These are phyloP conservation scores for Lepiota venenata DNA, from an alignment of 768 basidiomycete genomes.

Conservation along the genomic window DNA sequence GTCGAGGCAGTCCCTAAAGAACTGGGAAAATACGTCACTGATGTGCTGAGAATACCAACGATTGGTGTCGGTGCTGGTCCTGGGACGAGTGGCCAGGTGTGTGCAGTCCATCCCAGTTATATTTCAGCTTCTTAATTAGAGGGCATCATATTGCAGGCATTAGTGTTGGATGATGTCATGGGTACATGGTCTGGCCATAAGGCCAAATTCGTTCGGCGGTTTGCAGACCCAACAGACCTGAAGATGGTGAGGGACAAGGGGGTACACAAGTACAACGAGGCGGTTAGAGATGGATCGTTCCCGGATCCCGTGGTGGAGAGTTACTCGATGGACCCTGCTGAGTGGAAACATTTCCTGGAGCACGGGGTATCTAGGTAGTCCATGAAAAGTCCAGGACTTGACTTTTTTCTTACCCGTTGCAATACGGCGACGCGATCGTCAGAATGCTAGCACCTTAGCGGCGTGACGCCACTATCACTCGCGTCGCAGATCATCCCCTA, in stretches of 20 bases:
- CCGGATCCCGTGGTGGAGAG: constrained; percentile 73
- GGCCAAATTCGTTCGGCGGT: constrained; percentile 89
- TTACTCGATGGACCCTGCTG: constrained; percentile 71
- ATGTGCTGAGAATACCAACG: constrained; percentile 67
- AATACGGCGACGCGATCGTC: no score
- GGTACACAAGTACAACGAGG: constrained; percentile 65
- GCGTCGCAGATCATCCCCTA: no score
- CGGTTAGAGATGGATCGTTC: constrained; percentile 76
- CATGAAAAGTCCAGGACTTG: no score
- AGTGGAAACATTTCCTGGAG: constrained; percentile 67
- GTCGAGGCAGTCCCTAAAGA: constrained; percentile 87
- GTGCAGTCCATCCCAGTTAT: constrained; percentile 12
- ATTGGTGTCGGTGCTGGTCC: constrained; percentile 96
- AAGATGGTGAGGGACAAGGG: constrained; percentile 60
- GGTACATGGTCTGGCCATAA: constrained; percentile 83
- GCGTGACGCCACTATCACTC: no score
- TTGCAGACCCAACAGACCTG: constrained; percentile 77
- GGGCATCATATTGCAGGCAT: constrained; percentile 46
- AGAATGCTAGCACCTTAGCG: no score
- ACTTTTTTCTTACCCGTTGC: no score
- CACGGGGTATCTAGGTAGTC: not conserved
- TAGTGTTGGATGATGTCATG: constrained; percentile 91
- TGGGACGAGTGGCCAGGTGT: constrained; percentile 73
- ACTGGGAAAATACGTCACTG: constrained; percentile 75
- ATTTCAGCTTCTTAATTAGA: not conserved